Evolutionary conservation across 225 moss, liverwort and hornwort species (phyloP).

Genomic region (Bryum argenteum): DNA sequence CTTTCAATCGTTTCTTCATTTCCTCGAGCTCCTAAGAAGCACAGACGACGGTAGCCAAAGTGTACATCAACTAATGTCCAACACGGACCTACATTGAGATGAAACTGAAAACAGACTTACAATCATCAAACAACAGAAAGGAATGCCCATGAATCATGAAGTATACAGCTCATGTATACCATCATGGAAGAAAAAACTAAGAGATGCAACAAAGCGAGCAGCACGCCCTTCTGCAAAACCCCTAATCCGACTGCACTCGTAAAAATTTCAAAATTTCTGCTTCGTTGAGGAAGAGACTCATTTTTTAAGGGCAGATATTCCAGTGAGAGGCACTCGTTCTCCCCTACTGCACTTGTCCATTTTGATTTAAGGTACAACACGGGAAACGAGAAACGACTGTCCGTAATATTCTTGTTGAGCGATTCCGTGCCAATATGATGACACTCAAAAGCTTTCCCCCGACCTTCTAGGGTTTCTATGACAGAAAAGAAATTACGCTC

Average conservation of each 20-base stretch:
- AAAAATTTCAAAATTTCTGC: not conserved
- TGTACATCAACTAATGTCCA: slow-evolving; percentile 3
- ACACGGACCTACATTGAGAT: not conserved
- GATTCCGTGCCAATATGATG: not conserved
- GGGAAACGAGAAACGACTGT: not conserved
- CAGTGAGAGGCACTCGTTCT: not conserved
- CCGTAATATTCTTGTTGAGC: not conserved
- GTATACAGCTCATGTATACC: not conserved
- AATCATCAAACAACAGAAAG: not conserved
- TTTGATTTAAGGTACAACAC: not conserved
- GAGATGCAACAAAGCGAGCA: not conserved
- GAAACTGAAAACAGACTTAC: not conserved
- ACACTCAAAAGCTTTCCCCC: slow-evolving; percentile 3
- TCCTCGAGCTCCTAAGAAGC: slow-evolving; percentile 80
- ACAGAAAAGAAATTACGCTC: not conserved
- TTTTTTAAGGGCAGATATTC: not conserved
- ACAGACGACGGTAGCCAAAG: not conserved
- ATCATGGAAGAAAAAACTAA: slow-evolving; percentile 12
- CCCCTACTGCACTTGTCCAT: not conserved
- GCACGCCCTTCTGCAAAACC: slow-evolving; percentile 7
- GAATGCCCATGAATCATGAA: not conserved
- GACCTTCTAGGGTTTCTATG: slow-evolving; percentile 2
- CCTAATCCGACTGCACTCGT: not conserved
- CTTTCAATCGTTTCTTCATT: slow-evolving; percentile 60
- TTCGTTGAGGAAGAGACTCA: not conserved